A percentile compares a stretch with the other conserved stretches of the same genome.
Evolutionary conservation across 75 land plant species (phyloP).

Genomic region (Picea glauca): DNA sequence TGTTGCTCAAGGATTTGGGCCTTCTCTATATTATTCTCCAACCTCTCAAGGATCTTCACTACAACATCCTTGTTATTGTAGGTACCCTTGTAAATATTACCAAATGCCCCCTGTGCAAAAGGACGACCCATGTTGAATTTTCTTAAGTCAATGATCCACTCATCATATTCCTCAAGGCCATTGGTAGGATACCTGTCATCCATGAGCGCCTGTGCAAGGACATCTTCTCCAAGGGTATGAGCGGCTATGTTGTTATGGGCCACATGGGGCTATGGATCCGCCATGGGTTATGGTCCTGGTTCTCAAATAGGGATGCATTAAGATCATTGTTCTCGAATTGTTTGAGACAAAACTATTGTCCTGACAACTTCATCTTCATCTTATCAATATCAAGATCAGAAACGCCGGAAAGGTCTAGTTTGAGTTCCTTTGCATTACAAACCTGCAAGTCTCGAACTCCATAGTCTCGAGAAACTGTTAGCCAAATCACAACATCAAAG

Average conservation of each 20-base stretch:
- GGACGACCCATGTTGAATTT: conserved; percentile 67
- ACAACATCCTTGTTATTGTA: conserved; percentile 83
- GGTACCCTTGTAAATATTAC: conserved; percentile 55
- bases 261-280: conserved; percentile 29
- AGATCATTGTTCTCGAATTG: conserved; percentile 48
- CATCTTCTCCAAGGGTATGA: conserved; percentile 53
- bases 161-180: conserved; percentile 62
- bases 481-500: too few species aligned
- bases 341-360: conserved; percentile 66
- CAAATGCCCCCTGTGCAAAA: conserved; percentile 65
- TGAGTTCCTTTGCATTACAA: too few species aligned
- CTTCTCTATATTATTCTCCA: conserved; percentile 55
- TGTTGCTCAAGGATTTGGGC: conserved; percentile 70
- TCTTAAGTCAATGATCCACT: conserved; percentile 70
- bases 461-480: too few species aligned
- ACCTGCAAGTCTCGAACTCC: too few species aligned
- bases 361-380: not conserved
- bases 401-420: too few species aligned
- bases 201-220: conserved; percentile 60
- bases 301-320: conserved; percentile 46
- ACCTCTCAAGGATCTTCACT: conserved; percentile 75
- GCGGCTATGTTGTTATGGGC: conserved; percentile 28
- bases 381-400: too few species aligned
- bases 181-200: conserved; percentile 52
- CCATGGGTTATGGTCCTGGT: conserved; percentile 17